phyloP scores from a whole-genome alignment of 371 early-diverging fungal genomes.

The Mortierella polycephala region DNA sequence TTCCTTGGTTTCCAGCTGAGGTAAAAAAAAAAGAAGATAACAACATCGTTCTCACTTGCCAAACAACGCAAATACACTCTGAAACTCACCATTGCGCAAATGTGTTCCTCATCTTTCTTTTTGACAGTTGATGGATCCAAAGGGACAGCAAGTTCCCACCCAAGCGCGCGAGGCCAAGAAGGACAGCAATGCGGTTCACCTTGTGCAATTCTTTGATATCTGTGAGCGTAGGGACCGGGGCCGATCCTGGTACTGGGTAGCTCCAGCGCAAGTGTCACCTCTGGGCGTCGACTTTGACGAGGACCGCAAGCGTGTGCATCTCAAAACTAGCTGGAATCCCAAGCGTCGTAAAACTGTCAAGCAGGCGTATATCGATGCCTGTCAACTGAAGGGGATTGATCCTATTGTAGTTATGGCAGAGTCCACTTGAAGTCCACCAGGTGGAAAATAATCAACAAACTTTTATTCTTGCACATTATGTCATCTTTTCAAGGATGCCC shows the following conservation, averaged over 20 bases:
- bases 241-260: conserved; percentile 37
- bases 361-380: conserved; percentile 34
- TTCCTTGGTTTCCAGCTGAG: conserved; percentile 58
- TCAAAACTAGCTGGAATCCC: conserved; percentile 29
- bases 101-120: background rate
- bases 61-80: background rate
- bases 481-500: conserved; percentile 69
- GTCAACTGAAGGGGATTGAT: conserved; percentile 18
- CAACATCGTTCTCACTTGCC: background rate
- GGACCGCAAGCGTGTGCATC: conserved; percentile 24
- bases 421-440: background rate
- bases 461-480: conserved; percentile 10
- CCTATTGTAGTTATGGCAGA: conserved; percentile 18
- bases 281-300: conserved; percentile 30
- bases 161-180: conserved; percentile 19
- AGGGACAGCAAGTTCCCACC: conserved; percentile 15
- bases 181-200: conserved; percentile 11
- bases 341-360: conserved; percentile 34
- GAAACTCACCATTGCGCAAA: background rate
- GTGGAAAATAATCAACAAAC: background rate
- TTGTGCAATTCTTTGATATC: conserved; percentile 40
- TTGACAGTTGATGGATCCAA: conserved; percentile 35
- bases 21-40: conserved; percentile 20
- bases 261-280: conserved; percentile 12
- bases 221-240: conserved; percentile 29